phyloP scores from a whole-genome alignment of 2,329 filamentous ascomycete species.

The Colletotrichum cereale region DNA sequence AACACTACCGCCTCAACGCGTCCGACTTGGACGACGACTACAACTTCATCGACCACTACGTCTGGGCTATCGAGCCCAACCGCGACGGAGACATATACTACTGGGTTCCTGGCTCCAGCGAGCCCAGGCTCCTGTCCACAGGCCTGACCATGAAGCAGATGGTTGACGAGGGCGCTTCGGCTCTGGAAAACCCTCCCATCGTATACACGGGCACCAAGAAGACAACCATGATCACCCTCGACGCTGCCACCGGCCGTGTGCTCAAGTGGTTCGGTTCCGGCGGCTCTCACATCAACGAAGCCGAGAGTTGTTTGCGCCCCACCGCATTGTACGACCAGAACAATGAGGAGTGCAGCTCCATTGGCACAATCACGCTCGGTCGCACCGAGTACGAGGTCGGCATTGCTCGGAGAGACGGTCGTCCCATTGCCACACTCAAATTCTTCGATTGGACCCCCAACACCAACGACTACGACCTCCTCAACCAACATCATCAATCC shows the following conservation, averaged over 20 bases:
- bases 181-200: constrained; percentile 79
- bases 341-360: constrained; percentile 81
- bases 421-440: constrained; percentile 86
- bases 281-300: constrained; percentile 75
- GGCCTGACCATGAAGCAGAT: constrained; percentile 85
- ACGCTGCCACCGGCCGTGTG: constrained; percentile 86
- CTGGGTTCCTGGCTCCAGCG: constrained; percentile 76
- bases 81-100: constrained; percentile 89
- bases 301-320: constrained; percentile 80
- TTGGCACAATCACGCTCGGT: constrained; percentile 84
- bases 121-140: constrained; percentile 73
- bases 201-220: constrained; percentile 94
- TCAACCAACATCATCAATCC: constrained; percentile 82
- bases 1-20: constrained; percentile 79
- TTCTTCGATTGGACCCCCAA: constrained; percentile 97
- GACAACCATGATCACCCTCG: constrained; percentile 88
- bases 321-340: constrained; percentile 75
- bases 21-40: constrained; percentile 71
- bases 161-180: constrained; percentile 84
- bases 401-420: constrained; percentile 81
- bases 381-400: constrained; percentile 90
- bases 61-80: constrained; percentile 96
- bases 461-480: constrained; percentile 88
- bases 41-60: constrained; percentile 81
- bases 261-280: constrained; percentile 86